These are phyloP conservation scores for Beauveria sp. DNA, from an alignment of 2,329 filamentous ascomycete genomes.

Conservation along the genomic window DNA sequence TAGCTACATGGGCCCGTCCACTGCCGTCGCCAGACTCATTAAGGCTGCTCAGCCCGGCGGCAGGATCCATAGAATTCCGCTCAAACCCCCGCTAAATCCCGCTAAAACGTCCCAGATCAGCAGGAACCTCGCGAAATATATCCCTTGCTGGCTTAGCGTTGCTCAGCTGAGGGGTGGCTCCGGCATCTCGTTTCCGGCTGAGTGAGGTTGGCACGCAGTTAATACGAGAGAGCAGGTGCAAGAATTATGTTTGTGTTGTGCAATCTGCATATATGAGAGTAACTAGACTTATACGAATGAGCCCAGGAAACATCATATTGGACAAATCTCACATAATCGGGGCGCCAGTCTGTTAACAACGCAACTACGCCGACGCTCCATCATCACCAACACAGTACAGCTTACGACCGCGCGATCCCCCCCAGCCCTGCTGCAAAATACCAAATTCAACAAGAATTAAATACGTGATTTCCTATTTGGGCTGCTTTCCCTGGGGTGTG, in stretches of 20 bases:
- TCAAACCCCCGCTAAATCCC: neutral
- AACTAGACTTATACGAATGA: neutral
- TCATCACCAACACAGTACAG: neutral
- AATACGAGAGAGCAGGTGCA: no score
- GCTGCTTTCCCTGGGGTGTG: neutral
- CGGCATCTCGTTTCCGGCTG: conserved; percentile 2
- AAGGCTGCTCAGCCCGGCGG: neutral
- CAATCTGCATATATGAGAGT: no score
- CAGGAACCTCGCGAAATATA: neutral
- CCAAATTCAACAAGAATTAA: no score
- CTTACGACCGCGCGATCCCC: neutral
- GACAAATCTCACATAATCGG: neutral
- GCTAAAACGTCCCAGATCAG: neutral
- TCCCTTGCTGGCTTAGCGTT: neutral
- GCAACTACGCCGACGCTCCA: neutral
- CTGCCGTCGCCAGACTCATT: neutral
- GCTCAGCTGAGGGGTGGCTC: neutral
- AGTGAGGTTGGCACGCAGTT: neutral
- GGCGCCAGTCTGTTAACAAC: neutral
- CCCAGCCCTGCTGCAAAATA: neutral
- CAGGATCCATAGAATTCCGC: neutral
- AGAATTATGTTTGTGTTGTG: no score
- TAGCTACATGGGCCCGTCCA: neutral
- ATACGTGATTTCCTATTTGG: neutral
- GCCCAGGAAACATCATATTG: neutral